A percentile compares a stretch with the other conserved stretches of the same genome.
Evolutionary conservation across 352 stramenopile genomes (phyloP).

Genomic region (Globisporangium rhizosaccharum): DNA sequence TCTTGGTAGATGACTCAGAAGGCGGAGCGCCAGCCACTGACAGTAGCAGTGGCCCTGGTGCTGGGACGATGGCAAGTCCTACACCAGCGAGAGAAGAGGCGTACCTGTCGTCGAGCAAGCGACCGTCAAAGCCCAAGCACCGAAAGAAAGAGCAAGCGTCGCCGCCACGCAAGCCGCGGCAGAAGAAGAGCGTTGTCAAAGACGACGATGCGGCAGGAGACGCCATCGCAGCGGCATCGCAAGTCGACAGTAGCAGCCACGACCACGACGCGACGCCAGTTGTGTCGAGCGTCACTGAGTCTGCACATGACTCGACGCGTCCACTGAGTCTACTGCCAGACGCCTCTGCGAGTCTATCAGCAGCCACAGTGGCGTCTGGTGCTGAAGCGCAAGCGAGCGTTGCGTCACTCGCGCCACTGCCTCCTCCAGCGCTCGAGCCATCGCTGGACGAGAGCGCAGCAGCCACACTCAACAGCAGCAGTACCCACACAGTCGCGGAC

Average conservation of each 20-base stretch:
- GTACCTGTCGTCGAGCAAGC: not conserved
- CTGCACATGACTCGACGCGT: no score
- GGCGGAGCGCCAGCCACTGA: no score
- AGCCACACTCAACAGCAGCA: not conserved
- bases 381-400: no score
- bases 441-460: not conserved
- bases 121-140: constrained; percentile 3
- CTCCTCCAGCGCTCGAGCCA: not conserved
- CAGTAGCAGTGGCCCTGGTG: not conserved
- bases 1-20: no score
- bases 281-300: not conserved
- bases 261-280: not conserved
- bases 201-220: not conserved
- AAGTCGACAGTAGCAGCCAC: not conserved
- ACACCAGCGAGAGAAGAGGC: not conserved
- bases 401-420: not conserved
- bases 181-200: constrained; percentile 6
- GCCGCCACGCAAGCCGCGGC: not conserved
- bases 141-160: constrained; percentile 5
- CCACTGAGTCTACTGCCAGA: no score
- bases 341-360: no score
- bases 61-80: not conserved
- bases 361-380: not conserved
- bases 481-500: not conserved
- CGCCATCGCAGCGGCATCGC: not conserved